Percentiles rank a stretch among this genome's conserved stretches.
These are phyloP conservation scores for Colletotrichum sp. DNA, from an alignment of 2,329 filamentous ascomycete species.

Conservation along the genomic window DNA sequence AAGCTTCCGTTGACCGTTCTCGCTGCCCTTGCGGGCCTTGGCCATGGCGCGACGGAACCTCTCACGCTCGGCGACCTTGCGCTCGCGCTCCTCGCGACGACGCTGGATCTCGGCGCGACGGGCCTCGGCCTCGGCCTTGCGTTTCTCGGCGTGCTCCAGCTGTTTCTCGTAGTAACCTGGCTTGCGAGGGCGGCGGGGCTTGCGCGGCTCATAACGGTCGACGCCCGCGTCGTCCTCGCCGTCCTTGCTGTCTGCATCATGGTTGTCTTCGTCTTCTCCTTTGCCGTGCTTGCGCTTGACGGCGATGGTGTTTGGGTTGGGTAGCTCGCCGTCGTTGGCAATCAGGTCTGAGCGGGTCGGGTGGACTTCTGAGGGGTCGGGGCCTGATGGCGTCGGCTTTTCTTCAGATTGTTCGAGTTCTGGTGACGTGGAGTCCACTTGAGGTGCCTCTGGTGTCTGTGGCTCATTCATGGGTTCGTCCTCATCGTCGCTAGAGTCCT, in stretches of 20 bases:
- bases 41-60: constrained; percentile 72
- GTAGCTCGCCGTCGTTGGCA: constrained; percentile 29
- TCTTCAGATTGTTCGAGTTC: neutral
- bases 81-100: constrained; percentile 68
- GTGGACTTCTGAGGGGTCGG: constrained; percentile 34
- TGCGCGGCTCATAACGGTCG: constrained; percentile 20
- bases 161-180: constrained; percentile 73
- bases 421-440: neutral
- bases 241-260: neutral
- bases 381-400: constrained; percentile 2
- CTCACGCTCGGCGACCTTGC: constrained; percentile 68
- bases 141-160: constrained; percentile 51
- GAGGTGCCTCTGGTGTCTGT: constrained; percentile 29
- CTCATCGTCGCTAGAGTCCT: constrained; percentile 25
- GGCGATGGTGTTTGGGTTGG: constrained; percentile 22
- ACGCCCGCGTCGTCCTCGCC: constrained; percentile 2
- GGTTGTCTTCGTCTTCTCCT: neutral
- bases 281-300: constrained; percentile 12
- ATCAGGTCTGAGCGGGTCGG: constrained; percentile 47
- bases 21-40: constrained; percentile 71
- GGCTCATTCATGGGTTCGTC: neutral
- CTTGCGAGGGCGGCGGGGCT: constrained; percentile 27
- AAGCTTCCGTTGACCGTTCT: constrained; percentile 77
- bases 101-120: constrained; percentile 46
- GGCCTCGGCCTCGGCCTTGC: constrained; percentile 45